Conservation (phyloP, 768 basidiomycete genomes). For the Crucibulum laeve region DNA sequence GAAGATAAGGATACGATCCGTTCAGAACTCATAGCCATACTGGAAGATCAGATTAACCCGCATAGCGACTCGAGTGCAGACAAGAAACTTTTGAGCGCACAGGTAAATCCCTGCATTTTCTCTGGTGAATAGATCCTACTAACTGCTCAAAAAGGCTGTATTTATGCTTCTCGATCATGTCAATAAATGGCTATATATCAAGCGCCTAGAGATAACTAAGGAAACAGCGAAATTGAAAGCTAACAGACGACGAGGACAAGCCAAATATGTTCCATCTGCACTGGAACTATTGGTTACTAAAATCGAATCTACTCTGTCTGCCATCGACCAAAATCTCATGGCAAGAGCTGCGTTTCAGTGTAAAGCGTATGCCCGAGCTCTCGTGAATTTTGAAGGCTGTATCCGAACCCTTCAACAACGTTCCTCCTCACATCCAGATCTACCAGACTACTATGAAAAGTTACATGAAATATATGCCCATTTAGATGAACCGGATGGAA, state of each 20-base stretch:
- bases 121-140: neutral
- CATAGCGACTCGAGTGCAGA: constrained; percentile 59
- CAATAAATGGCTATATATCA: constrained; percentile 80
- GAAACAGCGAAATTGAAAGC: constrained; percentile 46
- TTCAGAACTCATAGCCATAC: constrained; percentile 71
- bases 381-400: constrained; percentile 93
- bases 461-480: constrained; percentile 95
- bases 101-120: constrained; percentile 44
- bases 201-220: constrained; percentile 57
- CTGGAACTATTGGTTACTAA: constrained; percentile 62
- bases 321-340: constrained; percentile 84
- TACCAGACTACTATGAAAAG: constrained; percentile 78
- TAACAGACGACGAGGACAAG: constrained; percentile 45
- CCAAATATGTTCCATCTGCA: constrained; percentile 35
- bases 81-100: constrained; percentile 89
- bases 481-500: constrained; percentile 96
- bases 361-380: constrained; percentile 87
- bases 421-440: constrained; percentile 36
- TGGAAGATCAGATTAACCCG: constrained; percentile 80
- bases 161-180: constrained; percentile 95
- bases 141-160: constrained; percentile 60
- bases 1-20: constrained; percentile 62
- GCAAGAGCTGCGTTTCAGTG: constrained; percentile 92
- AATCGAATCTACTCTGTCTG: constrained; percentile 79
- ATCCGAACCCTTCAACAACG: constrained; percentile 50